Base-by-base conservation (phyloP, 1,284 basidiomycete species). In the Taiwanofungus camphoratus region DNA sequence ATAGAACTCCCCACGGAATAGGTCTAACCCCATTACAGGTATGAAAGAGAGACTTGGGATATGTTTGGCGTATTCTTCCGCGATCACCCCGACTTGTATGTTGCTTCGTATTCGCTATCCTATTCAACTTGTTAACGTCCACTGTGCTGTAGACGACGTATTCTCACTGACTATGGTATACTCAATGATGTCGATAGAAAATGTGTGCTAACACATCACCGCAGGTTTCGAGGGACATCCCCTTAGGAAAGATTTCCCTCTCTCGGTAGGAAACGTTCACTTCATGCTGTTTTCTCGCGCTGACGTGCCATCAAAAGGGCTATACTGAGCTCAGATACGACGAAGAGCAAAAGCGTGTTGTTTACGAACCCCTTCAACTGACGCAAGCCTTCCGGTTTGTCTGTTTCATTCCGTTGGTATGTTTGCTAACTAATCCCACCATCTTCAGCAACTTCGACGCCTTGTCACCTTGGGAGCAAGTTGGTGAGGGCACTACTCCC, bases 311-410 rank as follows among this genome's bases (percentile, higher is more conserved):
- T 46, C 29, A 15, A 34, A 49, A 83, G 89, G 95, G 95, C 26
- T 99, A 99, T 70, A 91, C 92, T 8, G 96, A 99, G 67, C 79
- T 99, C 38, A 84, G 96, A 44, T 99, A 98, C 62, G 94, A 98
- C 61, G 96, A 99, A 70, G 95, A 97, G 71, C 85, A 90, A 64
- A 99, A 99, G 72, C 90, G 95, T 36, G 93, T 99, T 45, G 93
- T 99, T 19, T 95, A 95, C 58, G 96, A 99, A 65, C 96, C 96
- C 21, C 73, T 99, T 44, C 96, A 99, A 64, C 78, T 99, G 53
- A 94, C 94, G 7, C 96, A 99, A 67, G 95, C 95, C 33, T 99
- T 96, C 84, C 82, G 95, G 89, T 92, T 54, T 49, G 72, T 63
- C 33, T 24, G 21, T 54, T 21, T 41, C 16, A 23, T 12, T 34